Conservation (phyloP, 2,329 filamentous ascomycete species). For the Aspergillus unguis region DNA sequence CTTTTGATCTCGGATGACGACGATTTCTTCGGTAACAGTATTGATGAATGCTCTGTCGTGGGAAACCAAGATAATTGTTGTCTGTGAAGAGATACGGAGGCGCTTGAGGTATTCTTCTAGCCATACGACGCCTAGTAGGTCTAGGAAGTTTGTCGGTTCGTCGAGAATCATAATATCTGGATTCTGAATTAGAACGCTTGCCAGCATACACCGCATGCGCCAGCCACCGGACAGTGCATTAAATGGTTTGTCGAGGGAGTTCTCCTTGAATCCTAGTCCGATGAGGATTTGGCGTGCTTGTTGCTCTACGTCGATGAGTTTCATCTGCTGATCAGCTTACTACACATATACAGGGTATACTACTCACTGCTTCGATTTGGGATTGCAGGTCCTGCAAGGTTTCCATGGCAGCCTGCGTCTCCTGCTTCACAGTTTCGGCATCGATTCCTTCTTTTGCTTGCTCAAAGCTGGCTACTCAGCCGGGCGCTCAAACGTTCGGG, state of each 20-base stretch:
- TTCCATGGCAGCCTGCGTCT: conserved; percentile 67
- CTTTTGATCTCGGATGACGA: conserved; percentile 69
- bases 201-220: conserved; percentile 67
- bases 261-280: conserved; percentile 68
- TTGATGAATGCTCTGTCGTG: conserved; percentile 81
- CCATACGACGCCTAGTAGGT: conserved; percentile 81
- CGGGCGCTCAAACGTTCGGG: neutral
- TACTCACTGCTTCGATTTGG: conserved; percentile 59
- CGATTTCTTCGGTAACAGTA: conserved; percentile 69
- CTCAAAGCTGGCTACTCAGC: conserved; percentile 34
- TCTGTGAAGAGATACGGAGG: conserved; percentile 51
- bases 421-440: conserved; percentile 55
- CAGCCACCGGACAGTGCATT: conserved; percentile 72
- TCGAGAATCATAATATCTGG: conserved; percentile 78
- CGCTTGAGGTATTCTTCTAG: conserved; percentile 68
- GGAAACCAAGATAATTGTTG: conserved; percentile 73
- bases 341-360: neutral
- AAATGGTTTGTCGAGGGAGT: conserved; percentile 58
- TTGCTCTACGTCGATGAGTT: conserved; percentile 61
- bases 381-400: conserved; percentile 67
- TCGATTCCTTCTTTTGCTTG: conserved; percentile 58
- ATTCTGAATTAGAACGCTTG: conserved; percentile 64
- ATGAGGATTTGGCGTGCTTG: conserved; percentile 64
- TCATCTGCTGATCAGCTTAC: conserved; percentile 35
- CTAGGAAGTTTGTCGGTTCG: conserved; percentile 84